A percentile compares a stretch with the other conserved stretches of the same genome.
These are phyloP conservation scores for Halteria grandinella DNA, from an alignment of 73 alveolate species.

Conservation along the genomic window DNA sequence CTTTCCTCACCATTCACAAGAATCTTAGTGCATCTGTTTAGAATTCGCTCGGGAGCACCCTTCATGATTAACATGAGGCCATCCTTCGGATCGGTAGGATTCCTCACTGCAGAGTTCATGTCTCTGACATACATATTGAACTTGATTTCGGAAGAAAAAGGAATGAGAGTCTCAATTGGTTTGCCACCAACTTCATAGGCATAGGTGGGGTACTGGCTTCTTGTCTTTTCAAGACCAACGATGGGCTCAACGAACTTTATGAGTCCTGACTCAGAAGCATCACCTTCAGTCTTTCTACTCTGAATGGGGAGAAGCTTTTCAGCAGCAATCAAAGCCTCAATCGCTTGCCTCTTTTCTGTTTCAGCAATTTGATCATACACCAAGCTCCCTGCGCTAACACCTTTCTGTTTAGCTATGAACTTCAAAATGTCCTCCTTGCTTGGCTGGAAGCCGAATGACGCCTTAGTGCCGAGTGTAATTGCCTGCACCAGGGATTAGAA, in stretches of 20 bases:
- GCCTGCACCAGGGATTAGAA: conserved; percentile 23
- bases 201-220: conserved; percentile 66
- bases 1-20: conserved; percentile 38
- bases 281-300: conserved; percentile 82
- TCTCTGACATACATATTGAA: conserved; percentile 48
- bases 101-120: conserved; percentile 7
- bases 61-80: conserved; percentile 78
- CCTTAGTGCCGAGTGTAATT: conserved; percentile 55
- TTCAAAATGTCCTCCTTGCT: conserved; percentile 31
- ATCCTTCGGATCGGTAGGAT: background rate
- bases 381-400: conserved; percentile 9
- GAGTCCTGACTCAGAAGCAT: conserved; percentile 94
- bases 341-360: conserved; percentile 7
- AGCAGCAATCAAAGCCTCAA: background rate
- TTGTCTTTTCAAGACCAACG: conserved; percentile 56
- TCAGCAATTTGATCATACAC: background rate
- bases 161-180: conserved; percentile 18
- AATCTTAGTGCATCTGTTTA: conserved; percentile 76
- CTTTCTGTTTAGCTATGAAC: conserved; percentile 11
- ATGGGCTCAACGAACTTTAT: conserved; percentile 91
- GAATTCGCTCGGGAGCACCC: conserved; percentile 98
- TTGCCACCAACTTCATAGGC: conserved; percentile 1
- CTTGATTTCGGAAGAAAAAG: conserved; percentile 38
- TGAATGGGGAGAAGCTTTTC: background rate
- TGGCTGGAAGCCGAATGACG: conserved; percentile 38